Base-by-base conservation (phyloP, 2,329 filamentous ascomycete species). In the Monilinia fructigena region DNA sequence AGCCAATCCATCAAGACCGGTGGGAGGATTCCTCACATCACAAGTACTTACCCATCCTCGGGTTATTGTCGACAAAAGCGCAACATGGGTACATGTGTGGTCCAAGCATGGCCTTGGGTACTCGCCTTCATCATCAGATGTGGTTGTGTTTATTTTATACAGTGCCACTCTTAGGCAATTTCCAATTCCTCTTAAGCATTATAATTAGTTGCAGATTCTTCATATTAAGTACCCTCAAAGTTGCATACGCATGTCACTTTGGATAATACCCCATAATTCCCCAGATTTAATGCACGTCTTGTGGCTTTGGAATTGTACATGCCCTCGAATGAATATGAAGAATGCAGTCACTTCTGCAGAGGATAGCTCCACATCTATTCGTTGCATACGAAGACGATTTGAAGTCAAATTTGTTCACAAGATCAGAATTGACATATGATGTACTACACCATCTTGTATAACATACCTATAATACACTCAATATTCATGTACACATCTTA, bases 211-310 rank as follows among this genome's bases (percentile, higher is more conserved):
- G 45, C 45, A 38, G 28, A 38, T 50, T 50, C 38, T 26, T 3
- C 28, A 38, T 12, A 26, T 26, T 20, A 50, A n/a, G 2, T 40
- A 20, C 31, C 1, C 18, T 26, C 35, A 26, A 26, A 38, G 38
- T 52, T 50, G n/a, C 58, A 50, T 26, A 26, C 45, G 14, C 28
- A 26, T 61, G 4, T 48, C 35, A 38, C 47, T 48, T 60, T 60
- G 58, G 58, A 50, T 50, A 50, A 60, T 60, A 60, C 58, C 58
- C 45, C 58, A 38, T 50, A 38, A 38, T 60, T 50, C 58, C 45
- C 58, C 58, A 50, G 58, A 50, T 60, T 23, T 23, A 26, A 60
- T 38, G 28, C 56, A 48, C 56, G 11, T 48, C 56, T 28, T n/a
- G 45, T 38, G 45, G 26, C 20, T 48, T 35, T 7, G n/a, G 16